These are phyloP conservation scores for Xylaria sp. DNA, from an alignment of 2,329 filamentous ascomycete species.

Conservation along the genomic window DNA sequence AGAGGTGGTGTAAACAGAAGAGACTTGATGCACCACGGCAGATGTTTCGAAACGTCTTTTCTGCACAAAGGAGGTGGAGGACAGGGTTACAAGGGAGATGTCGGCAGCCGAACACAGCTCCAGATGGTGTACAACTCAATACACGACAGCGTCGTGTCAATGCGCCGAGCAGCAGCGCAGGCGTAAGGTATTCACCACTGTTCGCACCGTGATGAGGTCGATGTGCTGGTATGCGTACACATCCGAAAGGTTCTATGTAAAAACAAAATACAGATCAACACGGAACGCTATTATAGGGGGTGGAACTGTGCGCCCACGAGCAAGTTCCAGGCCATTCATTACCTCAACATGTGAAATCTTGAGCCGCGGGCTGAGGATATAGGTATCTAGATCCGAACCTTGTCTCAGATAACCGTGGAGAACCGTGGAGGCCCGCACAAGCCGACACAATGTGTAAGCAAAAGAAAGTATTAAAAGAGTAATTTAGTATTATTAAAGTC, in stretches of 20 bases:
- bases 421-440: conserved; percentile 10
- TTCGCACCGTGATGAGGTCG: conserved; percentile 16
- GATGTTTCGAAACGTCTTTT: conserved; percentile 28
- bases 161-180: conserved; percentile 14
- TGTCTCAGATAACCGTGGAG: conserved; percentile 30
- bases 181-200: background rate
- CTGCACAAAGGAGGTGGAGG: background rate
- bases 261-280: conserved; percentile 17
- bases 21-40: conserved; percentile 14
- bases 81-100: conserved; percentile 21
- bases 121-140: conserved; percentile 5
- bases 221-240: background rate
- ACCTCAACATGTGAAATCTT: conserved; percentile 16
- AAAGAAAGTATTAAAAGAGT: conserved; percentile 33
- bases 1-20: background rate
- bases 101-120: conserved; percentile 18
- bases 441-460: conserved; percentile 12
- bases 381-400: background rate
- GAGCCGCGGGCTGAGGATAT: conserved; percentile 7
- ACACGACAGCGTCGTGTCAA: conserved; percentile 9
- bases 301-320: conserved; percentile 1
- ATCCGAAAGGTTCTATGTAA: conserved; percentile 19
- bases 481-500: conserved; percentile 14
- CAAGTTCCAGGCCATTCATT: conserved; percentile 19
- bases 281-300: background rate